phyloP scores from a whole-genome alignment of 2,329 filamentous ascomycete species.

The Stagonosporopsis tanaceti region DNA sequence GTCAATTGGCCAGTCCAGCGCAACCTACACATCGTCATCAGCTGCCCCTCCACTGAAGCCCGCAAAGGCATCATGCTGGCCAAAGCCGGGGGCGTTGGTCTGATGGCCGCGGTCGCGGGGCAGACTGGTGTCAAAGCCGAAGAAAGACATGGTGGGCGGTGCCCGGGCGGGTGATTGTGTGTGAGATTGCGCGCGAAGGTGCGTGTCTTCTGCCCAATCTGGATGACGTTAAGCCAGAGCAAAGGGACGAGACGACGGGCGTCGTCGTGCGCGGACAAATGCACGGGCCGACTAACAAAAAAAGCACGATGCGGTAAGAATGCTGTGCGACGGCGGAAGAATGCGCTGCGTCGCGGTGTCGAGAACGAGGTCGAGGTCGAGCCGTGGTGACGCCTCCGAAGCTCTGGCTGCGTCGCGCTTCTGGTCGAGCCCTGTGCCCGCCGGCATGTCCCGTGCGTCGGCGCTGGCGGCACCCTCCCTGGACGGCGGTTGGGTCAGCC shows the following conservation, averaged over 20 bases:
- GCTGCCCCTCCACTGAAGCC: slow-evolving; percentile 69
- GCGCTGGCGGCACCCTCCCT: neutral
- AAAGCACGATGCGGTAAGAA: neutral
- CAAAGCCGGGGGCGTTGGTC: slow-evolving; percentile 77
- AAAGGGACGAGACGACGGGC: slow-evolving; percentile 16
- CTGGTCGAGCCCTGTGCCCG: slow-evolving; percentile 1
- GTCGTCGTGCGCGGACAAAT: neutral
- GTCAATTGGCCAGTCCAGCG: slow-evolving; percentile 29
- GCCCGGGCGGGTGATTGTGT: slow-evolving; percentile 9
- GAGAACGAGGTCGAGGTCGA: neutral
- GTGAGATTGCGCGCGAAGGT: slow-evolving; percentile 10
- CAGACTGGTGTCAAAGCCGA: slow-evolving; percentile 80
- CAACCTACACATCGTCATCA: slow-evolving; percentile 67
- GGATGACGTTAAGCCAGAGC: slow-evolving; percentile 32
- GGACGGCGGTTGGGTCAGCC: slow-evolving; percentile 19
- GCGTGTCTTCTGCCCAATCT: slow-evolving; percentile 12
- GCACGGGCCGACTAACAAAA: neutral
- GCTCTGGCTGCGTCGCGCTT: neutral
- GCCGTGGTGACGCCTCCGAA: slow-evolving; percentile 1
- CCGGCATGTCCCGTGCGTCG: neutral
- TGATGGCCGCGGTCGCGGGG: slow-evolving; percentile 71
- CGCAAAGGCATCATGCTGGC: slow-evolving; percentile 88
- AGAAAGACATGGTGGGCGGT: slow-evolving; percentile 77
- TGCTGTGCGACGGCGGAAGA: slow-evolving; percentile 1
- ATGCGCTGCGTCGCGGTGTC: slow-evolving; percentile 5